phyloP scores from a whole-genome alignment of 805 yeast genomes.

The Saturnispora bothae region DNA sequence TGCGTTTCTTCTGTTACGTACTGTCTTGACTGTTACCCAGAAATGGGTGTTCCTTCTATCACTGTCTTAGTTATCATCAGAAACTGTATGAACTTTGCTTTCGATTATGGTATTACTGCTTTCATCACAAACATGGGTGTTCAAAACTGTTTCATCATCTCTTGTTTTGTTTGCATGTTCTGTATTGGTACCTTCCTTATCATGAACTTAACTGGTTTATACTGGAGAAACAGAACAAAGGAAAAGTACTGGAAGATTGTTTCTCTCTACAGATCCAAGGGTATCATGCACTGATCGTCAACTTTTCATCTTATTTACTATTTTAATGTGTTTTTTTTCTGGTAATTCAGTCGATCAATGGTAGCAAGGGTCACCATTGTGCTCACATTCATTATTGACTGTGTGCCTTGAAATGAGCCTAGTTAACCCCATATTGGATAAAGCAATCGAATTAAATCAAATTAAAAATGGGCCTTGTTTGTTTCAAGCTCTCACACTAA shows the following conservation, averaged over 20 bases:
- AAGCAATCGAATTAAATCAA: no score
- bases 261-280: constrained; percentile 19
- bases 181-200: constrained; percentile 36
- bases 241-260: constrained; percentile 28
- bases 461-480: no score
- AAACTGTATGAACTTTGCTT: constrained; percentile 49
- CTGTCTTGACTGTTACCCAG: constrained; percentile 45
- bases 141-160: constrained; percentile 46
- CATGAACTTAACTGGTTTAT: constrained; percentile 28
- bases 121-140: constrained; percentile 45
- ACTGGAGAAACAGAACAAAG: constrained; percentile 29
- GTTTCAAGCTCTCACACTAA: no score
- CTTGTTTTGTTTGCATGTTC: constrained; percentile 42
- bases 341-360: no score
- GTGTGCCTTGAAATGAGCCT: no score
- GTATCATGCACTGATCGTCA: constrained; percentile 10
- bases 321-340: not conserved
- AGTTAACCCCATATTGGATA: no score
- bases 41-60: constrained; percentile 41
- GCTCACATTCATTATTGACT: no score
- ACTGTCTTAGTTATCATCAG: constrained; percentile 47
- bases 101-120: constrained; percentile 50
- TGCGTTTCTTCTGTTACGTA: constrained; percentile 43
- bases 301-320: not conserved
- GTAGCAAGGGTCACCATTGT: no score